Conservation (phyloP, 2,329 filamentous ascomycete genomes). For the Nemania sp. region DNA sequence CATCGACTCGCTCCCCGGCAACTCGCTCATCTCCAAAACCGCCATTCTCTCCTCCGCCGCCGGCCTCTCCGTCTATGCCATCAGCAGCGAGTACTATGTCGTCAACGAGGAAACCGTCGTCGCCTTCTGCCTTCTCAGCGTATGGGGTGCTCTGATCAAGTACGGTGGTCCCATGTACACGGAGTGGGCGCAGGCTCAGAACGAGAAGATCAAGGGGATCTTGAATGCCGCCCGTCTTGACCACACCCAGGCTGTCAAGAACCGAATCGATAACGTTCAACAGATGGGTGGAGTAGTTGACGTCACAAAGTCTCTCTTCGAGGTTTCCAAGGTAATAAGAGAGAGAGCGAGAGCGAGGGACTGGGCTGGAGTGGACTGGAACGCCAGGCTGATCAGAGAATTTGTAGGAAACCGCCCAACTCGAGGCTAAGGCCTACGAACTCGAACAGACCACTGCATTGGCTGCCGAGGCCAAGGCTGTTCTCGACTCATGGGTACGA, state of each 20-base stretch:
- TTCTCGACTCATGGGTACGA: slow-evolving; percentile 97
- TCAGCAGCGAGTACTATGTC: slow-evolving; percentile 99
- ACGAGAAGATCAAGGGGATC: slow-evolving; percentile 91
- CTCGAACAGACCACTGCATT: slow-evolving; percentile 95
- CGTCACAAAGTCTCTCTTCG: slow-evolving; percentile 95
- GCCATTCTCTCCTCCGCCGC: slow-evolving; percentile 94
- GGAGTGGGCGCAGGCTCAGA: slow-evolving; percentile 88
- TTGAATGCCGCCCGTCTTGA: slow-evolving; percentile 91
- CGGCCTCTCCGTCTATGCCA: slow-evolving; percentile 88
- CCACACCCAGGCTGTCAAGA: slow-evolving; percentile 94
- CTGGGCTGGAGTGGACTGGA: background rate
- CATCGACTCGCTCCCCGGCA: slow-evolving; percentile 90
- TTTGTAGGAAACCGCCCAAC: slow-evolving; percentile 88
- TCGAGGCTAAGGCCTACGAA: slow-evolving; percentile 95
- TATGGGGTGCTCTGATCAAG: slow-evolving; percentile 91
- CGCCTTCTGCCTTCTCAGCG: slow-evolving; percentile 86
- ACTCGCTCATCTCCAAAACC: slow-evolving; percentile 90
- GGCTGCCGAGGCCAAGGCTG: slow-evolving; percentile 88
- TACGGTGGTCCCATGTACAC: slow-evolving; percentile 91
- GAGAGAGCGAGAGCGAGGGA: background rate
- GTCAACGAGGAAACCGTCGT: slow-evolving; percentile 99
- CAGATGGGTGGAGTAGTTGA: slow-evolving; percentile 94
- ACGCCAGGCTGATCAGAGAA: slow-evolving; percentile 25
- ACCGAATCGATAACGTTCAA: slow-evolving; percentile 90
- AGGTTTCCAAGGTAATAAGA: slow-evolving; percentile 86